Evolutionary conservation across 306 rosid species (phyloP), one percentile per base, ranked within the genome.

Genomic region (Cicer cuneatum): DNA sequence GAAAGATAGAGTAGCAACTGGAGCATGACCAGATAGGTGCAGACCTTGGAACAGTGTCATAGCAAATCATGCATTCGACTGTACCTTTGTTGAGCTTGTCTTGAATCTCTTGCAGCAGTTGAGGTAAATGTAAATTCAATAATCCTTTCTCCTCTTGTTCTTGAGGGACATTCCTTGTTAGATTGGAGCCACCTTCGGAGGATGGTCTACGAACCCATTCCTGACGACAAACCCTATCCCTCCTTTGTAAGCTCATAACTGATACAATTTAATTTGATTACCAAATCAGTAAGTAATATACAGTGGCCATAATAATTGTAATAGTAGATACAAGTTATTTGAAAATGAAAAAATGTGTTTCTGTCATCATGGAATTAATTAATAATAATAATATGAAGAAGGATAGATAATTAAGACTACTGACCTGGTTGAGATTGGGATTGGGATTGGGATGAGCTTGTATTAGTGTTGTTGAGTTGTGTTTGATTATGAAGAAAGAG

Each of bases 41-140:
- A 48, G 96, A 89, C 72, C 98, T 90, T 47, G 90, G 69, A 49
- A 90, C 98, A 83, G 78, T 86, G 49, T 93, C 98, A 76, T 85
- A 93, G 74, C 97, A 93, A 84, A 93, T 90, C 98, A 93, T 93
- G 82, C 98, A 93, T 70, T 93, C 98, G 0, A 90, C 87, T 0
- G 82, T 65, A 37, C 96, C 83, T 85, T 74, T 90, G 12, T 59
- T 76, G 69, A 93, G 90, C 85, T 87, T 93, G 41, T 93, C 97
- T 75, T 90, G 88, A 80, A 93, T 89, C 86, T 93, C 98, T 76
- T 89, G 92, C 59, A 87, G 81, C 67, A 90, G 83, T 66, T 89
- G 93, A 10, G 98, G 98, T 74, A 90, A 80, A 83, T 57, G 6
- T 11, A 24, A 57, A 10, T 43, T 77, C 73, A 6, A 16, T 39